Evolutionary conservation across 306 rosid species (phyloP).

Genomic region (Cucurbita pepo): DNA sequence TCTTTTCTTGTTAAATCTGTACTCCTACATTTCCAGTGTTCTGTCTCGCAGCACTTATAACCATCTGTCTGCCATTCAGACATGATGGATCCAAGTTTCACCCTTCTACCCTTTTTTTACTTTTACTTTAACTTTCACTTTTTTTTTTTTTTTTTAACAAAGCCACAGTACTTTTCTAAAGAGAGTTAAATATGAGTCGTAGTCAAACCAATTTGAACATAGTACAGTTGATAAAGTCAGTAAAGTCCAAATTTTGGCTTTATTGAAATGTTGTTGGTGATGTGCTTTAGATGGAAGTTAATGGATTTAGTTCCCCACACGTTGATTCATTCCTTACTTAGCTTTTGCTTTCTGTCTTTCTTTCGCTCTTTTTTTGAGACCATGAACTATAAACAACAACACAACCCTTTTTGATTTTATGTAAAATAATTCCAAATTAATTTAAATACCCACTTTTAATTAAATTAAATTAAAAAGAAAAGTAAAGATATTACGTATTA

Average conservation of each 20-base stretch:
- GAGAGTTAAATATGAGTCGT: too few relatives aligned
- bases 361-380: not conserved
- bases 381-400: not conserved
- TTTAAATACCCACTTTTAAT: too few relatives aligned
- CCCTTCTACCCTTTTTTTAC: not conserved
- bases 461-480: too few relatives aligned
- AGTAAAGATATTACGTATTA: too few relatives aligned
- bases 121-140: not conserved
- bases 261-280: not conserved
- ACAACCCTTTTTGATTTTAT: not conserved
- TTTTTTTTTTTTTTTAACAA: not conserved
- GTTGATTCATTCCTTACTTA: slow-evolving; percentile 1
- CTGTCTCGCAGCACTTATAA: slow-evolving; percentile 17
- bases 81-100: slow-evolving; percentile 35
- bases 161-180: not conserved
- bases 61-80: slow-evolving; percentile 31
- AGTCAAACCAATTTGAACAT: too few relatives aligned
- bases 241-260: not conserved
- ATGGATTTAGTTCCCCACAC: slow-evolving; percentile 7
- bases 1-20: not conserved
- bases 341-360: not conserved
- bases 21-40: slow-evolving; percentile 26
- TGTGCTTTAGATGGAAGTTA: not conserved
- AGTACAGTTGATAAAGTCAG: too few relatives aligned
- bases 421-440: too few relatives aligned